Conservation (phyloP, 1,139 yeast genomes). For the Magnusiomyces fungicola region DNA sequence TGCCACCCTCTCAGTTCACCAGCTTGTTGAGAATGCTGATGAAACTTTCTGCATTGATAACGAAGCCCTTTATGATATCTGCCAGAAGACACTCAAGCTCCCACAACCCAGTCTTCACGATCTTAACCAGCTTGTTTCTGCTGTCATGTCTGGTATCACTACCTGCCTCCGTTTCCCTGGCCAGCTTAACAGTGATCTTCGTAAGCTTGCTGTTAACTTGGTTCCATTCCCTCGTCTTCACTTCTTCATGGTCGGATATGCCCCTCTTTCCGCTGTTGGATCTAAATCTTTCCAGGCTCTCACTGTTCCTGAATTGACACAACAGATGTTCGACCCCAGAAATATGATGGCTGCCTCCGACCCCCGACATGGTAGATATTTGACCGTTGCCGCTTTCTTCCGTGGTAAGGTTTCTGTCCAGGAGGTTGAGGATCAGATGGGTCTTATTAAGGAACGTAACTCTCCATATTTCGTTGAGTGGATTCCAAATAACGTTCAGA, state of each 20-base stretch:
- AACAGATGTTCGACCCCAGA: constrained; percentile 85
- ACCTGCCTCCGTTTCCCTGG: constrained; percentile 89
- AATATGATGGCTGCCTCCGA: constrained; percentile 96
- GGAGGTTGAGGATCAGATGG: constrained; percentile 93
- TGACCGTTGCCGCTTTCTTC: constrained; percentile 91
- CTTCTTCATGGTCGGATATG: constrained; percentile 91
- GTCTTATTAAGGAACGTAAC: constrained; percentile 73
- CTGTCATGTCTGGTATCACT: constrained; percentile 91
- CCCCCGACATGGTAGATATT: constrained; percentile 83
- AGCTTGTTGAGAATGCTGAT: constrained; percentile 81
- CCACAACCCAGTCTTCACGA: constrained; percentile 72
- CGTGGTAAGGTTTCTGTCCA: constrained; percentile 87
- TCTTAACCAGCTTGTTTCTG: constrained; percentile 72
- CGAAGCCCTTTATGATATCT: constrained; percentile 84
- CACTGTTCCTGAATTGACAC: constrained; percentile 85
- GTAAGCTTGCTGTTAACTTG: constrained; percentile 86
- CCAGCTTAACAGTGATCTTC: constrained; percentile 82
- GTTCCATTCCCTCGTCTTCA: constrained; percentile 94
- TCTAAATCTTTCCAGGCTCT: constrained; percentile 76
- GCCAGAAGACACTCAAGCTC: constrained; percentile 76
- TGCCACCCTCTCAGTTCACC: constrained; percentile 88
- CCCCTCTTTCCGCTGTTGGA: constrained; percentile 69
- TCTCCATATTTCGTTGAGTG: constrained; percentile 84
- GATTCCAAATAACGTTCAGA: constrained; percentile 95
- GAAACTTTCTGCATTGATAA: constrained; percentile 93